Evolutionary conservation across 2,329 filamentous ascomycete genomes (phyloP), one percentile per base, ranked within the genome.

Genomic region (Talaromyces sp.): DNA sequence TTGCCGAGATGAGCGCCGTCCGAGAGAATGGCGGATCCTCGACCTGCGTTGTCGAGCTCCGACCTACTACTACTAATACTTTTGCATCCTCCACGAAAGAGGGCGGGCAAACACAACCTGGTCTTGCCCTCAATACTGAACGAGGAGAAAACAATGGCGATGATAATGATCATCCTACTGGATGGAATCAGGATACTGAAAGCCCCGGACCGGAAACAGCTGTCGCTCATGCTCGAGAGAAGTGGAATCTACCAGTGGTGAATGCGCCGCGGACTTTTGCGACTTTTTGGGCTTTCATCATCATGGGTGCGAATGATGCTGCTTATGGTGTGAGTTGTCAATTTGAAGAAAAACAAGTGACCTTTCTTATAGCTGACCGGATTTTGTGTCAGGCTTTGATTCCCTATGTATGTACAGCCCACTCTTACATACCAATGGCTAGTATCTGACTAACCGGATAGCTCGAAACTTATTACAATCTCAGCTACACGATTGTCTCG

Each of bases 291-390:
- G 80, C 79, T 7, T 83, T 88, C 62, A 66, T 84, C 5, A 79
- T 84, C 1, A 81, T 84, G 69, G 85, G 85, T 0, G 79, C 81
- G 10, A 85, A 85, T 58, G 83, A 85, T 70, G 79, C 81, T 2
- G 82, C 82, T 11, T 85, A 84, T 58, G 83, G 83, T 63, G 82
- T 83, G 70, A 75, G 80, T 73, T 17, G 17, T 43, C 19, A 9
- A 55, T 31, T 5, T 19, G 19, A 21, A 11, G 24, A 46, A 56
- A 2, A 24, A 11, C 3, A 11, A 21, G 12, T n/a, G 3, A 9
- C 43, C 7, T 19, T 26, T 32, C 50, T 26, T 24, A 14, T 29
- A 21, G 21, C 54, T 56, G 41, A 56, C 43, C 27, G 21, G 17
- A n/a, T 56, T 48, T 17, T n/a, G 12, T 38, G 9, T 8, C 19